Percentiles rank a stretch among this genome's conserved stretches.
These are phyloP conservation scores for Candida khao-thaluensis DNA, from an alignment of 805 yeast genomes.

Conservation along the genomic window DNA sequence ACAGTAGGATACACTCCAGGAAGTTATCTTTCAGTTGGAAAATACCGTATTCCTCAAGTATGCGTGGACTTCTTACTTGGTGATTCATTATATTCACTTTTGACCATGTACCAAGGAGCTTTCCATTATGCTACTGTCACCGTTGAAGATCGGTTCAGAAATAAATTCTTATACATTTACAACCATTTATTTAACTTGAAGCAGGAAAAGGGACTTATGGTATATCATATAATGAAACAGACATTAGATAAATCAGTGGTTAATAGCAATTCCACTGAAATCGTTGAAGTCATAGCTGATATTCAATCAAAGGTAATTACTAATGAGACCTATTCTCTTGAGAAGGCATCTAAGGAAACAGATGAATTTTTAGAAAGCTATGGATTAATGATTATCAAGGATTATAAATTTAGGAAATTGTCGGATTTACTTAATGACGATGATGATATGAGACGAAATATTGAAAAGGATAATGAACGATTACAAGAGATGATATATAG, in stretches of 20 bases:
- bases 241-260: slow-evolving; percentile 28
- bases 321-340: slow-evolving; percentile 19
- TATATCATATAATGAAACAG: slow-evolving; percentile 31
- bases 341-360: slow-evolving; percentile 14
- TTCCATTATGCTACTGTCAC: slow-evolving; percentile 29
- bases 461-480: slow-evolving; percentile 20
- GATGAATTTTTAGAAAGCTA: slow-evolving; percentile 18
- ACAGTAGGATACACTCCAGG: slow-evolving; percentile 22
- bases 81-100: slow-evolving; percentile 19
- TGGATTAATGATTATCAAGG: slow-evolving; percentile 12
- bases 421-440: slow-evolving; percentile 11
- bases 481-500: slow-evolving; percentile 37
- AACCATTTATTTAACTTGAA: slow-evolving; percentile 23
- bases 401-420: slow-evolving; percentile 14
- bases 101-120: slow-evolving; percentile 30
- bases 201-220: slow-evolving; percentile 22
- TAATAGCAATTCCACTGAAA: slow-evolving; percentile 26
- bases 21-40: slow-evolving; percentile 16
- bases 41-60: slow-evolving; percentile 26
- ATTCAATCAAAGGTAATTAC: slow-evolving; percentile 23
- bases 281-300: slow-evolving; percentile 27
- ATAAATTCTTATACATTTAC: slow-evolving; percentile 30
- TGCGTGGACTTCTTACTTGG: slow-evolving; percentile 26
- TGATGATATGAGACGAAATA: slow-evolving; percentile 14
- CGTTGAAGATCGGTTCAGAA: slow-evolving; percentile 28